Evolutionary conservation across 1,284 basidiomycete genomes (phyloP).

Genomic region (Polyporus tsugae): DNA sequence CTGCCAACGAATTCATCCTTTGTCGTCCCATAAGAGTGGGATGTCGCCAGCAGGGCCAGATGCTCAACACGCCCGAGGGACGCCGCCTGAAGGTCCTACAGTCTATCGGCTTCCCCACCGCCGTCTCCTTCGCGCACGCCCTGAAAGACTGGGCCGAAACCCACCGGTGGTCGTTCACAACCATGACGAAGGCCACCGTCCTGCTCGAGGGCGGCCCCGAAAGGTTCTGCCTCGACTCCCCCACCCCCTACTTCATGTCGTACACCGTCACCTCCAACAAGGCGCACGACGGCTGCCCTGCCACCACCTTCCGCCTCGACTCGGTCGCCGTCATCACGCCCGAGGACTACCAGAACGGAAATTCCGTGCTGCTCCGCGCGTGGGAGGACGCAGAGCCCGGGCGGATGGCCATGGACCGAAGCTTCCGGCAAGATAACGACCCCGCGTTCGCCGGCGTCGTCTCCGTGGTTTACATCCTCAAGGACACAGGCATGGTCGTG

Average conservation of each 20-base stretch:
- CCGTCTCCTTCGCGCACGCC: slow-evolving; percentile 11
- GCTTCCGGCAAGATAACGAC: slow-evolving; percentile 6
- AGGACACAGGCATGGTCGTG: slow-evolving; percentile 15
- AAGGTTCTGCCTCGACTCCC: slow-evolving; percentile 7
- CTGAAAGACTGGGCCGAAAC: slow-evolving; percentile 14
- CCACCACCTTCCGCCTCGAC: slow-evolving; percentile 8
- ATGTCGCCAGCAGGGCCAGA: slow-evolving; percentile 1
- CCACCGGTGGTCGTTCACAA: slow-evolving; percentile 18
- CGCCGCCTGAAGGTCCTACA: slow-evolving; percentile 5
- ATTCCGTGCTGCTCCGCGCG: background rate
- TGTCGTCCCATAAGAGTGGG: slow-evolving; percentile 6
- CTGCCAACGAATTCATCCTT: background rate
- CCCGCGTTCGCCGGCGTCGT: slow-evolving; percentile 11
- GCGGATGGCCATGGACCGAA: slow-evolving; percentile 12
- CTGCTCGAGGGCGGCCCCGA: slow-evolving; percentile 11
- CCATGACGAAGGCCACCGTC: slow-evolving; percentile 12
- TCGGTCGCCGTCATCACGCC: background rate
- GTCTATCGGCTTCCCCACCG: slow-evolving; percentile 8
- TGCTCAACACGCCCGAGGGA: background rate
- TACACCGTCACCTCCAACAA: slow-evolving; percentile 4
- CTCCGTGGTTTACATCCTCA: slow-evolving; percentile 13
- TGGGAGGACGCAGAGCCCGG: slow-evolving; percentile 16
- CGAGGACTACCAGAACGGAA: background rate
- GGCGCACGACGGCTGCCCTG: background rate
- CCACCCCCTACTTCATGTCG: slow-evolving; percentile 4